A percentile compares a stretch with the other conserved stretches of the same genome.
Conservation (phyloP, 257 asterid genomes). For the Cruciata laevipes region DNA sequence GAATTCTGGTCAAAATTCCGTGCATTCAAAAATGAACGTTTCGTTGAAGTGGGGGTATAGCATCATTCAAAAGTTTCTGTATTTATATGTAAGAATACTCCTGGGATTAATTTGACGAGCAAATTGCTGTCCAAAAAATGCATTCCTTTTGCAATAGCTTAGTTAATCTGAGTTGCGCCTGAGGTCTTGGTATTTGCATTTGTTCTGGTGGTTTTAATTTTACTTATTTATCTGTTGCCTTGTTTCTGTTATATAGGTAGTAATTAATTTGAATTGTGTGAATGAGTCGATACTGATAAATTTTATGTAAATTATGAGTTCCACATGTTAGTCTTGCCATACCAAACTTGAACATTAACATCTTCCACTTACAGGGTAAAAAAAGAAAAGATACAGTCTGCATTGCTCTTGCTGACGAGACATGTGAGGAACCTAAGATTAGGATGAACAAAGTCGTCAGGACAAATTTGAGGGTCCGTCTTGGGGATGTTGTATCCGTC, state of each 20-base stretch:
- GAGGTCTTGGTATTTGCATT: neutral
- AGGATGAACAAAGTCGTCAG: constrained; percentile 81
- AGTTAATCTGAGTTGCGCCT: neutral
- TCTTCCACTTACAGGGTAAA: constrained; percentile 51
- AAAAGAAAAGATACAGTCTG: constrained; percentile 79
- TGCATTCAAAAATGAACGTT: neutral
- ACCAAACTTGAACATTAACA: neutral
- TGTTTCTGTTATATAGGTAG: neutral
- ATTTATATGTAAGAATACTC: neutral
- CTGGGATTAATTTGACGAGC: neutral
- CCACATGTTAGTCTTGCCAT: neutral
- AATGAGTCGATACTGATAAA: neutral
- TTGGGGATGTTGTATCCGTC: constrained; percentile 76
- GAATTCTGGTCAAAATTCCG: neutral
- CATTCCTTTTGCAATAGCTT: neutral
- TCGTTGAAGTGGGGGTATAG: neutral
- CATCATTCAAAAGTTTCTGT: neutral
- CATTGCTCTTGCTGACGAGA: constrained; percentile 79
- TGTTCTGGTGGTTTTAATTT: neutral
- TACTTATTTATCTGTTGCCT: neutral
- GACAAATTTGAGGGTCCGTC: constrained; percentile 60
- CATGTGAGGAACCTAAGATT: constrained; percentile 68
- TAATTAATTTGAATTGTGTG: neutral
- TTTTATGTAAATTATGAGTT: neutral
- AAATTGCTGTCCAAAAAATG: neutral